Evolutionary conservation across 2,329 filamentous ascomycete species (phyloP), one percentile per base, ranked within the genome.

Genomic region (Aspergillus ochraceus): DNA sequence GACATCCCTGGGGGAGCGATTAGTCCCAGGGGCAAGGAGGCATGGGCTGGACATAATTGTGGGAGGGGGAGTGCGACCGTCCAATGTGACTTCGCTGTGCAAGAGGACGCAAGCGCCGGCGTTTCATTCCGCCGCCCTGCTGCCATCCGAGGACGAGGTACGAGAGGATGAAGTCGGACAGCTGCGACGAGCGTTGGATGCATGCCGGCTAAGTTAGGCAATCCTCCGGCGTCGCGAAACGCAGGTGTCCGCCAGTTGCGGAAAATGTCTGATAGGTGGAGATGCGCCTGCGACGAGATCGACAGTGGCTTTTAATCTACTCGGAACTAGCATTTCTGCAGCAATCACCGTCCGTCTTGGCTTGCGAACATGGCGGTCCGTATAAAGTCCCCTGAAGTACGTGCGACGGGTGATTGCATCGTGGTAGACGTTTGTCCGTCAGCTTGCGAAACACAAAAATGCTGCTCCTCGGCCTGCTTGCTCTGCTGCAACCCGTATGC

Each of bases 1-100:
- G 1, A 69, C 72, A 2, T 59, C 55, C 47, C 68, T 83, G 4
- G 59, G 54, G n/a, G 49, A 63, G 58, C 19, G 45, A 47, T 29
- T 72, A 54, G 11, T 72, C 66, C 30, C 71, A 2, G 47, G 56
- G 45, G 50, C 58, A 49, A 19, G n/a, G 42, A n/a, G 49, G 26
- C 22, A 36, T 45, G 6, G 36, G 11, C 30, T 19, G 51, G 83
- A 32, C 67, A 72, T 86, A 24, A 82, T 86, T 59, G 70, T 80
- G 17, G 83, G 83, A 0, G 83, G 83, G 45, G 81, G 82, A 1
- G 75, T 86, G 5, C 73, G 83, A 52, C 72, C 77, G 22, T 64
- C 49, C 5, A 84, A 84, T 70, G 58, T 82, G 32, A 62, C 60
- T 24, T 55, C 56, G 9, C 60, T 84, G 42, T 70, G 59, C 54